Conservation (phyloP, 1,139 yeast species). For the Debaryomyces udenii region DNA sequence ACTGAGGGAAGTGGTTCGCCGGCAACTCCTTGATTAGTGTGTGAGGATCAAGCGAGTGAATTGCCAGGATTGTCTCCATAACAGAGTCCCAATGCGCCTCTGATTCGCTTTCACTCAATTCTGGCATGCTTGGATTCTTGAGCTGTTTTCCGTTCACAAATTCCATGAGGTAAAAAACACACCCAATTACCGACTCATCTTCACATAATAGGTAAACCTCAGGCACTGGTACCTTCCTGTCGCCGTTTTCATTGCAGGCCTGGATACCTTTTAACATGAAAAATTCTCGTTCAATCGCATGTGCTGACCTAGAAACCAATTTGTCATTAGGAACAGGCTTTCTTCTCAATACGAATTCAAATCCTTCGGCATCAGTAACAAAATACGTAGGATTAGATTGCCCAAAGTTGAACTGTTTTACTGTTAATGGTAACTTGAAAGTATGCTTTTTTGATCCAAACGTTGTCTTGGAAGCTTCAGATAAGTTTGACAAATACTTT, state of each 20-base stretch:
- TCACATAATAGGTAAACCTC: conserved; percentile 51
- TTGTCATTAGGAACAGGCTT: conserved; percentile 61
- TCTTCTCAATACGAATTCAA: conserved; percentile 55
- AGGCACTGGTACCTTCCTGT: conserved; percentile 51
- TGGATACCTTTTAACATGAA: conserved; percentile 53
- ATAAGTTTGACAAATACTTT: conserved; percentile 24
- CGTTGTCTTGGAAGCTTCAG: conserved; percentile 16
- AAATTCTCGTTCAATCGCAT: conserved; percentile 67
- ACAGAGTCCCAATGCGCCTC: conserved; percentile 52
- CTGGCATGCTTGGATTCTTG: conserved; percentile 57
- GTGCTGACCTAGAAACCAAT: conserved; percentile 62
- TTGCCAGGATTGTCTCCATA: conserved; percentile 51
- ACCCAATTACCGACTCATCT: conserved; percentile 52
- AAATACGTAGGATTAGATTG: conserved; percentile 71
- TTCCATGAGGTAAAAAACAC: conserved; percentile 63
- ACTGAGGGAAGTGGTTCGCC: conserved; percentile 49
- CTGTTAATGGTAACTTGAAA: conserved; percentile 25
- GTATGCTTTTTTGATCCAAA: conserved; percentile 23
- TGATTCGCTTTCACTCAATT: conserved; percentile 28
- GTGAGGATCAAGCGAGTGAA: conserved; percentile 55
- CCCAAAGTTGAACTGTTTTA: conserved; percentile 64
- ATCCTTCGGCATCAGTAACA: conserved; percentile 43
- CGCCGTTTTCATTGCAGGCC: conserved; percentile 28
- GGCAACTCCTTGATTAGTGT: conserved; percentile 50
- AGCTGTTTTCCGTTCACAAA: conserved; percentile 62